Percentiles rank a stretch among this genome's conserved stretches.
phyloP scores from a whole-genome alignment of 257 asterid species.

The Solanum gracilifrons region DNA sequence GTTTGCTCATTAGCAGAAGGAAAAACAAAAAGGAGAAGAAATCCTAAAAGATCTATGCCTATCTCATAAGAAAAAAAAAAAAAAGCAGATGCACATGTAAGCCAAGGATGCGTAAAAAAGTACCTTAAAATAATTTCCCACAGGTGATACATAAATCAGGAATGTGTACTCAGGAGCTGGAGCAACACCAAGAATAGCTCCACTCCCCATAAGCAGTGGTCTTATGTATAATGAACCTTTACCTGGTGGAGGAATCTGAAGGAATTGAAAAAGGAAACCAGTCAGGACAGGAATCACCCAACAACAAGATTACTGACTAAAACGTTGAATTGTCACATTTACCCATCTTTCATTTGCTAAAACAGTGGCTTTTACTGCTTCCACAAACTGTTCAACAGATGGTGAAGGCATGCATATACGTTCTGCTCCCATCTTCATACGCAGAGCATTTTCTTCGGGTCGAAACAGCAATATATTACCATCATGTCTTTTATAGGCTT shows the following conservation, averaged over 20 bases:
- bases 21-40: neutral
- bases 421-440: conserved; percentile 77
- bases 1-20: neutral
- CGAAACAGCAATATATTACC: conserved; percentile 81
- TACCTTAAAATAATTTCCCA: conserved; percentile 97
- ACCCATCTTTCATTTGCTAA: conserved; percentile 96
- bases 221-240: conserved; percentile 88
- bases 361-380: conserved; percentile 79
- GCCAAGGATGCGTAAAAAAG: neutral
- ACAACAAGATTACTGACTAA: conserved; percentile 1
- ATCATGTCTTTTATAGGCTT: conserved; percentile 75
- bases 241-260: conserved; percentile 92
- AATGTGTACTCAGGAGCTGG: conserved; percentile 98
- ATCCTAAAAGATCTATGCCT: neutral
- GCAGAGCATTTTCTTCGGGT: conserved; percentile 67
- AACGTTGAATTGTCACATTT: conserved; percentile 7
- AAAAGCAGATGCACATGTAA: neutral
- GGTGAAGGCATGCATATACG: conserved; percentile 99
- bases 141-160: conserved; percentile 85
- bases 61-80: neutral
- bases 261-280: neutral
- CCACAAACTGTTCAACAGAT: conserved; percentile 73
- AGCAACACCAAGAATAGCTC: conserved; percentile 94
- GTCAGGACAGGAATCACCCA: neutral
- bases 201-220: conserved; percentile 97